Percentiles rank a stretch among this genome's conserved stretches.
phyloP scores from a whole-genome alignment of 148 eudicot genomes.

The Rhododendron simsii region DNA sequence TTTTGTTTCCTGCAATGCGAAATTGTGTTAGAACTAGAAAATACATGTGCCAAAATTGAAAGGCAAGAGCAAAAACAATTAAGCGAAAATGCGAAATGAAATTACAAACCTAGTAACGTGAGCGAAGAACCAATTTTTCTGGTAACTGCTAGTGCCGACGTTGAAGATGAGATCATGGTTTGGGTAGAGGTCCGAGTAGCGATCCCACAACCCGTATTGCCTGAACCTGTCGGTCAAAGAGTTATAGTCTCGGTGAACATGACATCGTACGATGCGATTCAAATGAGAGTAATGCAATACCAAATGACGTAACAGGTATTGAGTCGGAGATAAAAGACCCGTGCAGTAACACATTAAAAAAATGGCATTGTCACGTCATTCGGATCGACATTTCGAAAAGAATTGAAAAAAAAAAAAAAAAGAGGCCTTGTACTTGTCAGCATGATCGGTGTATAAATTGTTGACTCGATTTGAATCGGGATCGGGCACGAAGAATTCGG shows the following conservation, averaged over 20 bases:
- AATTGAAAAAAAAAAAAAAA: background rate
- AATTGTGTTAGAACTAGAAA: background rate
- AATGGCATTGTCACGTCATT: background rate
- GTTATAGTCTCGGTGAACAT: background rate
- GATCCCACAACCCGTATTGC: slow-evolving; percentile 70
- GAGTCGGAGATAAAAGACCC: no score
- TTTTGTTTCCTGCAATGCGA: slow-evolving; percentile 32
- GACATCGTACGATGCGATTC: background rate
- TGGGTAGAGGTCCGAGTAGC: slow-evolving; percentile 61
- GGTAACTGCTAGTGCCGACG: slow-evolving; percentile 48
- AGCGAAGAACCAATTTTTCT: slow-evolving; percentile 69
- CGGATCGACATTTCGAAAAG: background rate
- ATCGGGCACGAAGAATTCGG: slow-evolving; percentile 71
- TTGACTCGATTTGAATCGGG: slow-evolving; percentile 42
- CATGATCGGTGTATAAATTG: slow-evolving; percentile 33
- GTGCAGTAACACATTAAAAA: no score
- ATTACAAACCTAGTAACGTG: slow-evolving; percentile 47
- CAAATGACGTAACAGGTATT: no score
- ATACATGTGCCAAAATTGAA: background rate
- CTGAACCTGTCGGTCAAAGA: slow-evolving; percentile 35
- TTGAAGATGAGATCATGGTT: slow-evolving; percentile 53
- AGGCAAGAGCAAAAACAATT: background rate
- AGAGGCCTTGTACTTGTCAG: slow-evolving; percentile 29
- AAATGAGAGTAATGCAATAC: background rate
- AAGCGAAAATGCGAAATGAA: no score